Evolutionary conservation across 2,329 filamentous ascomycete genomes (phyloP), one percentile per base, ranked within the genome.

Genomic region (Onygena corvina): DNA sequence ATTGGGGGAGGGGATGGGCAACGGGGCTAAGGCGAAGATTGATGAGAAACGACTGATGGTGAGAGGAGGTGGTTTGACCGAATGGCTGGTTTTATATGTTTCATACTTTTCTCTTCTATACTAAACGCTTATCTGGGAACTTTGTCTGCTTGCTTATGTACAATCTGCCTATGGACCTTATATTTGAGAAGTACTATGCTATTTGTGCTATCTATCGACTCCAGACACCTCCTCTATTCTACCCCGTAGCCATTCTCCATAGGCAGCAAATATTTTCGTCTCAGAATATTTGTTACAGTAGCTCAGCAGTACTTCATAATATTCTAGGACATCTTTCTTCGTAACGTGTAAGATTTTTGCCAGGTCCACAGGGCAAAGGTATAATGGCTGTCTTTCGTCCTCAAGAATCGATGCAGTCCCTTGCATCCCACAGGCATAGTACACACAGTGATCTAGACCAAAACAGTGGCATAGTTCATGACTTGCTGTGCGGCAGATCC

Each of bases 391-490:
- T 16, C 61, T 49, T 6, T 54, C 53, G 50, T 66, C 63, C 52
- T 65, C 63, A 6, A 53, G 33, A 2, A 66, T 52, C 5, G 59
- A 61, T 5, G 56, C 56, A 9, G 53, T 63, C 16, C 61, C 60
- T 40, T 66, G 63, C 61, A 66, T 64, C 3, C 54, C 50, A 42
- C 63, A 64, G 1, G 63, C 61, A 46, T 64, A 62, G 30, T 62
- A 64, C 16, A 75, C 65, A 58, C 82, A 86, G 59, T 86, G 81
- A 5, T 63, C 80, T 11, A 86, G 69, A 0, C 76, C 78, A 31
- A 86, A 73, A 57, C 80, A 85, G 60, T 84, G 82, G 0, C 79
- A 77, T 0, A 85, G 62, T 57, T 86, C 81, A 58, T 85, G 82
- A 1, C 72, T 71, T 1, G 74, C 75, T 0, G 81, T 83, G 46